phyloP scores from a whole-genome alignment of 2,329 filamentous ascomycete species.

The Cladosporium sp. region DNA sequence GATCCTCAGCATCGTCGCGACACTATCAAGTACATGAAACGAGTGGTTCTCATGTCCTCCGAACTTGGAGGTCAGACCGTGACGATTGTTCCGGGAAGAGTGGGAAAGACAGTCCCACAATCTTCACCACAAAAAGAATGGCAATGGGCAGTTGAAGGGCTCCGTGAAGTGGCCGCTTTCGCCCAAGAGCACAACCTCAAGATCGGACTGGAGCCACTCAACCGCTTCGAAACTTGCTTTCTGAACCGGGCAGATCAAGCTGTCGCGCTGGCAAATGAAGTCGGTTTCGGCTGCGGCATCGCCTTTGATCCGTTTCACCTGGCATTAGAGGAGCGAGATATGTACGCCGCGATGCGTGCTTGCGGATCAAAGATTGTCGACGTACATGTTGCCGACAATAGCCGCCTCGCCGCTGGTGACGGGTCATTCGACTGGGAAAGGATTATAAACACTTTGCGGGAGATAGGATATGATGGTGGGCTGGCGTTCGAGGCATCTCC shows the following conservation, averaged over 20 bases:
- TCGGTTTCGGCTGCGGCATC: slow-evolving; percentile 1
- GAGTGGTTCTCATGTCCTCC: background rate
- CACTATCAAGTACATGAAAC: background rate
- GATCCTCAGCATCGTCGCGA: background rate
- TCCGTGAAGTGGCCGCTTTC: background rate
- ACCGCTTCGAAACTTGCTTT: slow-evolving; percentile 2
- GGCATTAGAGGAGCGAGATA: background rate
- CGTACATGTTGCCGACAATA: background rate
- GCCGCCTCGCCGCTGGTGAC: background rate
- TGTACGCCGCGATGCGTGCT: background rate
- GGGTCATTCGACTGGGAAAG: slow-evolving; percentile 1
- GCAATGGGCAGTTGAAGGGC: slow-evolving; percentile 3
- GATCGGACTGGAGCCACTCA: slow-evolving; percentile 1
- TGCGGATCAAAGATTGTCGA: background rate
- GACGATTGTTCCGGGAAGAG: background rate
- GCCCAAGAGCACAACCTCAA: background rate
- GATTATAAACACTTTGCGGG: background rate
- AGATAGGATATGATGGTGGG: background rate
- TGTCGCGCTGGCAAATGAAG: background rate
- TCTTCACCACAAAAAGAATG: background rate
- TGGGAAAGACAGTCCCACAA: background rate
- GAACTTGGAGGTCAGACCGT: background rate
- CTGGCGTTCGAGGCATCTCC: background rate
- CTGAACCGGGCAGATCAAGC: background rate
- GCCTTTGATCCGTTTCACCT: slow-evolving; percentile 3